Conservation (phyloP, 2,329 filamentous ascomycete species). For the Canariomyces notabilis region DNA sequence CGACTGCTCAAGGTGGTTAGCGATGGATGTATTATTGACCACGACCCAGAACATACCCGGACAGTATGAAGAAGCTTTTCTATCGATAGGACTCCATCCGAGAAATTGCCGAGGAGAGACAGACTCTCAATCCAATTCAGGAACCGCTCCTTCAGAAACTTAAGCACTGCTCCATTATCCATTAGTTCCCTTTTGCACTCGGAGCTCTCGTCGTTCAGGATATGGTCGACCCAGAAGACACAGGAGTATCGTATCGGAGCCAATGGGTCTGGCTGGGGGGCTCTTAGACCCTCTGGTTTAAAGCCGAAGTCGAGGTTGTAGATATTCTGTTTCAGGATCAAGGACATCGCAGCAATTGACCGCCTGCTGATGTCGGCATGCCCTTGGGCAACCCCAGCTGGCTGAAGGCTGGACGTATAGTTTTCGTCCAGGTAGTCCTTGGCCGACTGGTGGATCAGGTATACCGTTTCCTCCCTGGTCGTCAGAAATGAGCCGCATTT, state of each 20-base stretch:
- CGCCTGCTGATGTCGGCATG: slow-evolving; percentile 15
- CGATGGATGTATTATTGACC: background rate
- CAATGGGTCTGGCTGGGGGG: slow-evolving; percentile 17
- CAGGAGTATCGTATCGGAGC: slow-evolving; percentile 18
- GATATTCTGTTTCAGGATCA: slow-evolving; percentile 15
- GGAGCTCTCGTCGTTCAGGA: slow-evolving; percentile 4
- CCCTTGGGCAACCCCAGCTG: slow-evolving; percentile 7
- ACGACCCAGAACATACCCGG: slow-evolving; percentile 17
- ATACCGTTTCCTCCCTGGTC: slow-evolving; percentile 23
- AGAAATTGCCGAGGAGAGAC: slow-evolving; percentile 12
- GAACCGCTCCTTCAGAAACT: slow-evolving; percentile 11
- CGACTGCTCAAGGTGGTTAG: slow-evolving; percentile 4
- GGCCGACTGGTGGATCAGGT: slow-evolving; percentile 30
- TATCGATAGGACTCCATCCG: slow-evolving; percentile 10
- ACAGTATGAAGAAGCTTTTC: slow-evolving; percentile 9
- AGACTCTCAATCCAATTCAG: slow-evolving; percentile 18
- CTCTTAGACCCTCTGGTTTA: slow-evolving; percentile 9
- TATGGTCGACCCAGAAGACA: slow-evolving; percentile 15
- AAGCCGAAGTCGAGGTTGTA: slow-evolving; percentile 19
- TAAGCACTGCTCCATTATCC: slow-evolving; percentile 8
- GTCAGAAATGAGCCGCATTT: slow-evolving; percentile 32
- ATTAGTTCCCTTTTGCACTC: slow-evolving; percentile 2
- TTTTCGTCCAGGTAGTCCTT: slow-evolving; percentile 28
- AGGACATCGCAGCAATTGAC: slow-evolving; percentile 15
- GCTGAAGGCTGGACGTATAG: slow-evolving; percentile 7